Evolutionary conservation across 768 basidiomycete genomes (phyloP), one percentile per base, ranked within the genome.

Genomic region (Steccherinum ochraceum): DNA sequence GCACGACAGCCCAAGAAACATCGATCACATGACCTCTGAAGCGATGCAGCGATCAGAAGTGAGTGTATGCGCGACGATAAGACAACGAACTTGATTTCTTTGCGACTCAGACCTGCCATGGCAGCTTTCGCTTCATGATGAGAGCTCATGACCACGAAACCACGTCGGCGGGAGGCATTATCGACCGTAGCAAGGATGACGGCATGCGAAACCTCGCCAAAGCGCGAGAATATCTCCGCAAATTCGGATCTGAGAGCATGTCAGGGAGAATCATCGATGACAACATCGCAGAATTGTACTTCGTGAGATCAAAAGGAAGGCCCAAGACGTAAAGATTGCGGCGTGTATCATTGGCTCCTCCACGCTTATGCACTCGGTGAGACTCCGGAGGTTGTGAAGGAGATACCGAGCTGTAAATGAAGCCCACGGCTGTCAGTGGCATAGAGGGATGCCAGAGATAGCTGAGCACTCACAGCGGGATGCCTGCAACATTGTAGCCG

Each of bases 241-340:
- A 88, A 84, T 53, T 88, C 88, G 52, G 69, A n/a, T 55, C 71
- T 73, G 43, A 40, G 12, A 3, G 41, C 21, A 30, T 42, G 46
- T 57, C n/a, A 21, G 20, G n/a, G n/a, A 18, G 40, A 40, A 27
- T 46, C 19, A n/a, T 12, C 25, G 21, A 30, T 5, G 27, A 42
- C 2, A n/a, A 24, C 21, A 44, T 18, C 12, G 20, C 24, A 48
- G 40, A 50, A 46, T 61, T 76, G 48, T 59, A 89, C 89, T 89
- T 86, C 16, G 83, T 83, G 26, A 91, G 73, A 58, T 86, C 83
- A 59, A 90, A 90, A 4, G 89, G 89, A 48, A 92, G 67, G 12
- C 89, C 89, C 23, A 92, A 80, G 39, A 90, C 88, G 57, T 92
- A 92, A 40, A 92, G 78, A 61, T 92, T 92, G 52, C 89, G 78